Percentiles rank a stretch among this genome's conserved stretches.
Evolutionary conservation across 495 filamentous ascomycete species (phyloP).

Genomic region (Tuber umbilicatum): DNA sequence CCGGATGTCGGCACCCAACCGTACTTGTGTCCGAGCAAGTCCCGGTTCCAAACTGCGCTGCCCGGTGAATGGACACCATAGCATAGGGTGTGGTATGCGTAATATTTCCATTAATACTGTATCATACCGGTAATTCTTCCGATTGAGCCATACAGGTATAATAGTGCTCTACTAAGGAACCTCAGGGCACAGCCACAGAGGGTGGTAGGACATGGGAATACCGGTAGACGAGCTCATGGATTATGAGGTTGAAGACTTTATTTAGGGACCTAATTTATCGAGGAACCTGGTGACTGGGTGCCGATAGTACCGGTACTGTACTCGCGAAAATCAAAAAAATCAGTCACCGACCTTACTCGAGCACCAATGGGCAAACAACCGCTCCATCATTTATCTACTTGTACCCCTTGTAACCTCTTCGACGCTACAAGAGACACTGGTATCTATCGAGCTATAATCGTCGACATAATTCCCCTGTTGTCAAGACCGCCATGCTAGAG

Average conservation of each 20-base stretch:
- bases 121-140: too few species aligned
- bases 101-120: too few species aligned
- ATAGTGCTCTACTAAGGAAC: background rate
- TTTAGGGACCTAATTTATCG: background rate
- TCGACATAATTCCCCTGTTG: too few species aligned
- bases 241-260: background rate
- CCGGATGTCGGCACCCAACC: background rate
- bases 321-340: background rate
- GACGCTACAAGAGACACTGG: too few species aligned
- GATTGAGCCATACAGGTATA: too few species aligned
- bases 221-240: background rate
- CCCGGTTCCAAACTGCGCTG: background rate
- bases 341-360: too few species aligned
- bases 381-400: background rate
- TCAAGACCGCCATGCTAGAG: too few species aligned
- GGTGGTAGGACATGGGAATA: background rate
- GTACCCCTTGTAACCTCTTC: too few species aligned
- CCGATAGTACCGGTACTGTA: background rate
- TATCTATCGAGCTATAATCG: too few species aligned
- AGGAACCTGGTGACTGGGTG: background rate
- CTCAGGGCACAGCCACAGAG: background rate
- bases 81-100: background rate
- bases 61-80: background rate
- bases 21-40: background rate
- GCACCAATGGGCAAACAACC: background rate